phyloP scores from a whole-genome alignment of 2,329 filamentous ascomycete genomes.

The Magnaporthales sp. region DNA sequence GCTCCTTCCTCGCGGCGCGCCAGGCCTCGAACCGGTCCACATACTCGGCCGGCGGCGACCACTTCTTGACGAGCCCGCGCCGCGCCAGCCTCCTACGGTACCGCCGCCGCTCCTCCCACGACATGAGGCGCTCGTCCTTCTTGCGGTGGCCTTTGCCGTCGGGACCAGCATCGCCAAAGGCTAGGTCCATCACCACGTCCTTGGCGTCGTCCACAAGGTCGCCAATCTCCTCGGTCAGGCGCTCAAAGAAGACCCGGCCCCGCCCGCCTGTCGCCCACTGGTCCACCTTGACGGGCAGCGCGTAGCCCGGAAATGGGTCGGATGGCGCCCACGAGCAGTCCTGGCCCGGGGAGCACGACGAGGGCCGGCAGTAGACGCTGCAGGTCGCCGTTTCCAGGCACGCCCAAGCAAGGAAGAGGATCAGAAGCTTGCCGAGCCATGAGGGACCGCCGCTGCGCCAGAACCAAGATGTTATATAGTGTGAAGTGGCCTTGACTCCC shows the following conservation, averaged over 20 bases:
- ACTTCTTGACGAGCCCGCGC: conserved; percentile 30
- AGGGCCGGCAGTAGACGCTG: conserved; percentile 42
- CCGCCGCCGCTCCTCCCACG: conserved; percentile 36
- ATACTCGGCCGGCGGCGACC: conserved; percentile 29
- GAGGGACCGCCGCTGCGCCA: conserved; percentile 40
- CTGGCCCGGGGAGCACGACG: conserved; percentile 32
- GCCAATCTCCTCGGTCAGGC: conserved; percentile 30
- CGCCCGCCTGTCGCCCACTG: conserved; percentile 48
- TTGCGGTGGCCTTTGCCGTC: conserved; percentile 33
- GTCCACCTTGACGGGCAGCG: conserved; percentile 53
- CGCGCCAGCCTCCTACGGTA: conserved; percentile 42
- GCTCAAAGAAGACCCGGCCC: conserved; percentile 30
- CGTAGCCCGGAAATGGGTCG: conserved; percentile 52
- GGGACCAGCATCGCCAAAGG: background rate
- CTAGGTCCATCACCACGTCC: conserved; percentile 28
- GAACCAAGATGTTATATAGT: conserved; percentile 33
- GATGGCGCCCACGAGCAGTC: conserved; percentile 47
- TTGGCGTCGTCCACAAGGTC: conserved; percentile 39
- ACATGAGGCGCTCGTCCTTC: conserved; percentile 32
- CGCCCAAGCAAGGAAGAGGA: conserved; percentile 42
- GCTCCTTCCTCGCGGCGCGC: conserved; percentile 29
- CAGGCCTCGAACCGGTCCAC: conserved; percentile 34
- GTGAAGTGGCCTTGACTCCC: conserved; percentile 13
- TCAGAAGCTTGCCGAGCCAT: conserved; percentile 34
- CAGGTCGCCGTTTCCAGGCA: conserved; percentile 45